Base-by-base conservation (phyloP, 768 basidiomycete species). In the Lactarius evosmus region DNA sequence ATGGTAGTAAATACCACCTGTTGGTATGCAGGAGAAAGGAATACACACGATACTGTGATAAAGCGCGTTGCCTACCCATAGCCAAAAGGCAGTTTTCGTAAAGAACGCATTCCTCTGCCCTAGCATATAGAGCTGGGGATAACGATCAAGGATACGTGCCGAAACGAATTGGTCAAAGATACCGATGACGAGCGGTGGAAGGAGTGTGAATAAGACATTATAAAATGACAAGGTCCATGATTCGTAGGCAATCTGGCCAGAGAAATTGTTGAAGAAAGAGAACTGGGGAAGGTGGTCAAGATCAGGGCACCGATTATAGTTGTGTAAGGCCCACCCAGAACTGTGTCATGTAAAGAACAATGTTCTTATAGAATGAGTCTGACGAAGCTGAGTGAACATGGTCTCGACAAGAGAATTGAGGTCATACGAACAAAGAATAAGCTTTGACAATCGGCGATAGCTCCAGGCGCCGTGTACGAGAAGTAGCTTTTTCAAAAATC, bases 361-460 rank as follows among this genome's bases (percentile, higher is more conserved):
- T 98, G 75, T 99, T 99, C 75, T 99, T 99, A 82, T 98, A 99
- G 79, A 99, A 98, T 1, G 95, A 97, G 76, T 92, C 95, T 97
- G 70, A 16, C 11, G 54, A 17, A 27, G 12, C 33, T 62, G 52
- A 29, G 1, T 57, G 40, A 41, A 62, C 33, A 54, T 36, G 72
- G 29, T 61, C 58, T 11, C 57, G 38, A 54, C 27, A 33, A 22
- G 14, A 59, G 22, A 17, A 27, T 11, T 12, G 17, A 16, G 8
- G 8, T 41, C 5, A 41, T 17, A 82, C 93, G 66, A 72, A 95
- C 96, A 99, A 9, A 99, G 80, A 71, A 98, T 95, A 61, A 99
- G 82, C 74, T 96, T 98, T 16, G 95, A 95, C 62, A 99, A 74
- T 36, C 97, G 83, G 61, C 92, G 88, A 73, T 99, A 99, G 77